Evolutionary conservation across 495 filamentous ascomycete species (phyloP), one percentile per base, ranked within the genome.

Genomic region (Physcia stellaris): DNA sequence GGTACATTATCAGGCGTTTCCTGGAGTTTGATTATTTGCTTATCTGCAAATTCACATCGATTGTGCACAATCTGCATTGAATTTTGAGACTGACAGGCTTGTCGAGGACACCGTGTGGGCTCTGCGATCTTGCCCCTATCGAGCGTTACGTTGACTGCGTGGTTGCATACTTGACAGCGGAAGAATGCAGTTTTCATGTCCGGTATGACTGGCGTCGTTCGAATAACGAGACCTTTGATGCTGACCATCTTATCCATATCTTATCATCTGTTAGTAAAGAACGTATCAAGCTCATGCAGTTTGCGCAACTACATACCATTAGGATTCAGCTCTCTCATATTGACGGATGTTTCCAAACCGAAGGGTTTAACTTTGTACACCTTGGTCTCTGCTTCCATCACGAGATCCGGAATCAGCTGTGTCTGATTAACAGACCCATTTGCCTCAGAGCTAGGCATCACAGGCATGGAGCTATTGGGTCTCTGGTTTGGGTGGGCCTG

Each of bases 41-140:
- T 99, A 53, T 99, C 90, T 34, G 84, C 77, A 55, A 99, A 99
- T 11, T 71, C 69, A 46, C 86, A 96, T 38, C 90, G 83, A 58
- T 99, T 96, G 67, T 99, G 90, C 10, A 95, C 67, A 43, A 99
- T 86, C 53, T 95, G 85, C 92, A 99, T 96, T 18, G 86, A 90
- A 55, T 99, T 96, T 44, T 75, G 77, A 31, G 78, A 75, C 31
- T 76, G 71, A 61, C 90, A 99, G 31, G 79, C 72, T n/a, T 70
- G 64, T 15, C 92, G 78, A 7, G 88, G 86, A 50, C 90, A 99
- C 47, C 74, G 65, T 4, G 87, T 94, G 4, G 90, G 90, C 57
- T 99, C 90, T 32, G 83, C 79, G 45, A 99, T 99, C 60, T 86
- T 86, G 50, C 90, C 90, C 52, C 90, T 79, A 54, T 99, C 90